Conservation (phyloP, 148 eudicot genomes). For the Camellia sinensis region DNA sequence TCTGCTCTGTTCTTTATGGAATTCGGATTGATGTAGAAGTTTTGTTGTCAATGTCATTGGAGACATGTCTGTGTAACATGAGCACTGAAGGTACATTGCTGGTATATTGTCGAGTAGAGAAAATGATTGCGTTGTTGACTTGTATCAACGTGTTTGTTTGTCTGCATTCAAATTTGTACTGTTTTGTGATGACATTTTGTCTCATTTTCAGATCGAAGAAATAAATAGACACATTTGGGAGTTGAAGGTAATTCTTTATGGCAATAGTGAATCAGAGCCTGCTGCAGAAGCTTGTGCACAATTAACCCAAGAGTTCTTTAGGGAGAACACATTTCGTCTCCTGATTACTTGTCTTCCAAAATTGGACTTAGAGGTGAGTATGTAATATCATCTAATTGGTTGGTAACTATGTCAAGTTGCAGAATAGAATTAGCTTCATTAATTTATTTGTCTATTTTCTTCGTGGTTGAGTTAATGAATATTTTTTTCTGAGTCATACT, state of each 20-base stretch:
- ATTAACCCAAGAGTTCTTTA: conserved; percentile 51
- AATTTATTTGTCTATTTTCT: neutral
- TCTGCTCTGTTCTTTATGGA: neutral
- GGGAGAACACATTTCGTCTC: conserved; percentile 46
- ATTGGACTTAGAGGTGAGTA: conserved; percentile 47
- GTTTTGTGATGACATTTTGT: neutral
- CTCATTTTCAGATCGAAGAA: conserved; percentile 36
- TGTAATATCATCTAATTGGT: neutral
- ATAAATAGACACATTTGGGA: conserved; percentile 37
- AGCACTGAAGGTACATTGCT: neutral
- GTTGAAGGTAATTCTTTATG: conserved; percentile 49
- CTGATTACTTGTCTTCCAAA: conserved; percentile 43
- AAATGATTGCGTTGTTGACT: neutral
- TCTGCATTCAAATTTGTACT: neutral
- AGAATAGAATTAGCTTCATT: neutral
- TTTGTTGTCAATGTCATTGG: neutral
- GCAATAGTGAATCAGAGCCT: conserved; percentile 54
- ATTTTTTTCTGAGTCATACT: neutral
- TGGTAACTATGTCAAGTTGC: neutral
- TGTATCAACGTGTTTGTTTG: neutral
- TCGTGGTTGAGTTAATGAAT: neutral
- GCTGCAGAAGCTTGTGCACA: conserved; percentile 50
- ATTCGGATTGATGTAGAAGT: neutral
- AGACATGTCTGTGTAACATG: neutral
- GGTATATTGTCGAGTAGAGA: neutral